Evolutionary conservation across 2,329 filamentous ascomycete genomes (phyloP), one percentile per base, ranked within the genome.

Genomic region (Penicillium sumatraense): DNA sequence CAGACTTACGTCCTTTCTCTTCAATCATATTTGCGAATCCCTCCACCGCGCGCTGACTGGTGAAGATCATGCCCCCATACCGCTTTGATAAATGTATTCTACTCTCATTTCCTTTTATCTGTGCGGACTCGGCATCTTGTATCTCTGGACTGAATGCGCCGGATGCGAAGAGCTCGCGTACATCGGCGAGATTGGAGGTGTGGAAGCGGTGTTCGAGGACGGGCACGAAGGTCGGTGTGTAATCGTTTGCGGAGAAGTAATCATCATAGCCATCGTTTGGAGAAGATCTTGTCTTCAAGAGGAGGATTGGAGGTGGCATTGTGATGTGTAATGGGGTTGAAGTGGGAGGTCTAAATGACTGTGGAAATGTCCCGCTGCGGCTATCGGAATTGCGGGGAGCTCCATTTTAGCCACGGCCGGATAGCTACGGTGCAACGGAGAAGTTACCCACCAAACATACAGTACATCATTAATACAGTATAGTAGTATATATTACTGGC

Each of bases 41-140:
- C 53, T 81, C 78, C 1, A 80, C 79, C 3, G 79, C 77, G 29
- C 79, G 67, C 61, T 81, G 78, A 53, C 76, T 79, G 11, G 79
- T 81, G 60, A 81, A 80, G 53, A 81, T 79, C 45, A 81, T 59
- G 1, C 79, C 79, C 23, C 78, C 78, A 61, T 80, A 81, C 59
- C 18, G 42, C 26, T 46, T 46, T 27, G 41, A 44, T 1, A n/a
- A 14, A 3, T 20, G 5, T 16, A 6, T 1, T 29, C 8, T 4
- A 24, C 21, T 4, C 4, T 23, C 21, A 18, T 16, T 20, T 16
- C 4, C 20, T 10, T 18, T 7, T 46, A 27, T 20, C 3, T 31
- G 26, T 21, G 24, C 47, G 20, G 42, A 1, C 16, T 36, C n/a
- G 8, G 10, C 18, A 20, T 45, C 18, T 20, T 38, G 10, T 1